A percentile compares a stretch with the other conserved stretches of the same genome.
Conservation (phyloP, 768 basidiomycete genomes). For the Lactarius tabidus region DNA sequence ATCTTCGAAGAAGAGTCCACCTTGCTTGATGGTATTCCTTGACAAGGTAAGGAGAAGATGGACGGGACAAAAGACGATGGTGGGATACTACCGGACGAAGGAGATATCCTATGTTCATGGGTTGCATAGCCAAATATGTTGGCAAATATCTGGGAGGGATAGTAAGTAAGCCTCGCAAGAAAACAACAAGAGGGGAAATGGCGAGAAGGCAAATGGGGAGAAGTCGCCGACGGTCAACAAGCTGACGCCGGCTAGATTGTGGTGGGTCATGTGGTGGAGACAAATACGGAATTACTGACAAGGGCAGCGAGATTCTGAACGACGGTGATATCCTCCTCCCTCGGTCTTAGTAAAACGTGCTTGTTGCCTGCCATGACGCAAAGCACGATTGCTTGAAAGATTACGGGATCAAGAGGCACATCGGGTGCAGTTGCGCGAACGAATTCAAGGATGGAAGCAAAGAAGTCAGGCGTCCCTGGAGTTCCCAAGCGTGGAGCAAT, state of each 20-base stretch:
- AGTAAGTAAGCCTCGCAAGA: not conserved
- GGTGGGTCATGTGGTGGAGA: not conserved
- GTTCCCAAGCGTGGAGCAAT: not conserved
- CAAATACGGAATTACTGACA: conserved; percentile 40
- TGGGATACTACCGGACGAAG: conserved; percentile 28
- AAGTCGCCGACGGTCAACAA: not conserved
- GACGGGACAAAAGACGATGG: conserved; percentile 35
- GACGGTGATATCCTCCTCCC: conserved; percentile 58
- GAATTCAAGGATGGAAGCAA: conserved; percentile 40
- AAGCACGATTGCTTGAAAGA: conserved; percentile 62
- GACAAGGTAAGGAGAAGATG: conserved; percentile 36
- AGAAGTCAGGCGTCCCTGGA: conserved; percentile 25
- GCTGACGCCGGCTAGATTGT: not conserved
- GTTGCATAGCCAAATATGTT: conserved; percentile 56
- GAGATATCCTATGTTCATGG: conserved; percentile 50
- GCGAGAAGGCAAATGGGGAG: not conserved
- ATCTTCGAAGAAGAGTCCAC: conserved; percentile 5
- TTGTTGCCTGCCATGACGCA: conserved; percentile 60
- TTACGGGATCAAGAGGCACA: conserved; percentile 56
- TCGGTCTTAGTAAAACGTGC: conserved; percentile 60
- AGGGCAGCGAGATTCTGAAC: conserved; percentile 55
- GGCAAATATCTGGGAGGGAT: conserved; percentile 47
- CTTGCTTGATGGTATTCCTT: conserved; percentile 26
- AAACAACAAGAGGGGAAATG: not conserved
- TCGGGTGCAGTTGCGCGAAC: conserved; percentile 44